Base-by-base conservation (phyloP, 2,329 filamentous ascomycete species). In the Sporothrix brasiliensis region DNA sequence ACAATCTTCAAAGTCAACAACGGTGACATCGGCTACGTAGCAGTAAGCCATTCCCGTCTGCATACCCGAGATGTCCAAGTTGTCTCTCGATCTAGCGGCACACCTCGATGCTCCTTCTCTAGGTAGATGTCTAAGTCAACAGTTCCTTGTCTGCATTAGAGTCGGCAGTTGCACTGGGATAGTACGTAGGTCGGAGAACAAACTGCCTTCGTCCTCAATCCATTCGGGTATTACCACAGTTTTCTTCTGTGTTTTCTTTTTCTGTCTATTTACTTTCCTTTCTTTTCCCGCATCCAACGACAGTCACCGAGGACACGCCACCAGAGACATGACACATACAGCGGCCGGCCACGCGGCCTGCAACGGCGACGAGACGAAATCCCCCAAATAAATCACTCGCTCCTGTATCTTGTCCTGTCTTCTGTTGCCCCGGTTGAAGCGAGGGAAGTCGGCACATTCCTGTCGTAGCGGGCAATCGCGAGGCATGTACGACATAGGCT, bases 371-470 rank as follows among this genome's bases (percentile, higher is more conserved):
- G n/a, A 49, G 27, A 24, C 27, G 11, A 34, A 50, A 3, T 65
- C 24, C 24, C 24, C 9, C 61, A 34, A 49, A 21, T 2, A n/a
- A 21, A n/a, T 54, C 65, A 67, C 34, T 44, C 65, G 50, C 49
- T 53, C 49, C 21, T 11, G 9, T 41, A 16, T 16, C 13, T 54
- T 30, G 21, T 10, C 16, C 24, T 52, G n/a, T 39, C 13, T 19
- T 50, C 63, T 53, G 63, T 66, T 66, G 63, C 63, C 63, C 47
- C 47, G 63, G 47, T 39, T 27, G 19, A 41, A 44, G 34, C 19
- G 27, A 44, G 50, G 65, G 21, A 44, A 54, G 39, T 41, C 50
- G 65, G 14, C 41, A 49, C 65, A 67, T 67, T 67, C 65, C 65
- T 24, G 49, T 30, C 65, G 50, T 44, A n/a, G 50, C 50, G 1